Base-by-base conservation (phyloP, 441 rosid species). In the Euphorbia celastroides region DNA sequence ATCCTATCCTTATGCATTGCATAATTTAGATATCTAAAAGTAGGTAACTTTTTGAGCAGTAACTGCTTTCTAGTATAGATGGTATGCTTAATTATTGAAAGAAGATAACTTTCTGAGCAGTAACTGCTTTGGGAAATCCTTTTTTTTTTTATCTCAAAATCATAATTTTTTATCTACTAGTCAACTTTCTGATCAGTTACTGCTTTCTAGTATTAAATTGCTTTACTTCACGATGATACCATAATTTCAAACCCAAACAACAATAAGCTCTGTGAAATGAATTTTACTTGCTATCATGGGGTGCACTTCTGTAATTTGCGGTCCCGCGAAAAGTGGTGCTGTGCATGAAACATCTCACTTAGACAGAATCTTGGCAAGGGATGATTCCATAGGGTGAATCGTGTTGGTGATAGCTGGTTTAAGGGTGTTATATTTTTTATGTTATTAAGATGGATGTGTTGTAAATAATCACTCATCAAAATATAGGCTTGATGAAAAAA, bases 401-500 rank as follows among this genome's bases (percentile, higher is more conserved):
- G n/a, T n/a, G n/a, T n/a, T n/a, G n/a, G n/a, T n/a, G n/a, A n/a
- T n/a, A n/a, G n/a, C n/a, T n/a, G n/a, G n/a, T 50, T 50, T 50
- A 12, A n/a, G 11, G n/a, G 11, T 20, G 55, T 22, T n/a, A 50
- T 12, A 16, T 5, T 16, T 44, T 42, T 22, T 42, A 23, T 55
- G 64, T 59, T 11, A 19, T 54, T 41, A 20, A 59, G 25, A 17
- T 51, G 57, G 25, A 31, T 14, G 12, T n/a, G 41, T 57, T 27
- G 22, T 7, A 5, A 27, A 46, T 55, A 56, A 60, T 31, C 62
- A 60, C 52, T 55, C 50, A 60, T 75, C 57, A 60, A 57, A 72
- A 68, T 83, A 77, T 78, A 94, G 99, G 99, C 96, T 94, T 66
- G 75, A 60, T 13, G 79, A 64, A 70, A 85, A 60, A 38, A 89